Base-by-base conservation (phyloP, 176 grass and related monocot species). In the Raddia distichophylla region DNA sequence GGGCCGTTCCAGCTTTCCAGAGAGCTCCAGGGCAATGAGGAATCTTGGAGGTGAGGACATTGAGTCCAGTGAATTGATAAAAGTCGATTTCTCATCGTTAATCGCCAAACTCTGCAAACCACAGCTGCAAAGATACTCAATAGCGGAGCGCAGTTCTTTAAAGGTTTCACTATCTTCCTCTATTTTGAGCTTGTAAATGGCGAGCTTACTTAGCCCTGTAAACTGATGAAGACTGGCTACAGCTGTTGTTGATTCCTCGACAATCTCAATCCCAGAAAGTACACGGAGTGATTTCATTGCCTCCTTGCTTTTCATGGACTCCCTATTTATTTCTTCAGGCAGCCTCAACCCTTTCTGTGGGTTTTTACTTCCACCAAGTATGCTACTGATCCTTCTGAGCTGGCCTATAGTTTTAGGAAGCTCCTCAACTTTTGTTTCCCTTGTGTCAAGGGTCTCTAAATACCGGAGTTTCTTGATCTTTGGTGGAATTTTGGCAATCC, bases 51-150 rank as follows among this genome's bases (percentile, higher is more conserved):
- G 61, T 3, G 50, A 1, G 0, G 60, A 35, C 71, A 75, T 67
- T 1, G 37, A 0, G 51, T 58, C 20, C 19, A 83, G 0, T 10
- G 81, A 83, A 19, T 83, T 58, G 50, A 67, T 67, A 58, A 83
- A 83, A 2, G 67, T 3, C 19, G 71, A 66, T 1, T 1, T 5
- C 9, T 67, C 81, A 15, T 83, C 81, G 8, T 57, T 67, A 5
- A 83, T 35, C 33, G 60, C 71, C 5, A 64, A 8, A 58, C 49
- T 34, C 60, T 75, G 35, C 60, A 83, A 20, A 15, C 60, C 49
- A 1, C 71, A 83, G 13, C 71, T 75, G 69, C 80, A 4, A 7
- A 83, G 80, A 35, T 83, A 83, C 48, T 64, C 80, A 46, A 83
- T 83, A 0, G 71, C 22, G 9, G 81, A 83, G 0, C 0, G 4